Conservation (phyloP, 2,329 filamentous ascomycete genomes). For the Xenoacremonium recifei region DNA sequence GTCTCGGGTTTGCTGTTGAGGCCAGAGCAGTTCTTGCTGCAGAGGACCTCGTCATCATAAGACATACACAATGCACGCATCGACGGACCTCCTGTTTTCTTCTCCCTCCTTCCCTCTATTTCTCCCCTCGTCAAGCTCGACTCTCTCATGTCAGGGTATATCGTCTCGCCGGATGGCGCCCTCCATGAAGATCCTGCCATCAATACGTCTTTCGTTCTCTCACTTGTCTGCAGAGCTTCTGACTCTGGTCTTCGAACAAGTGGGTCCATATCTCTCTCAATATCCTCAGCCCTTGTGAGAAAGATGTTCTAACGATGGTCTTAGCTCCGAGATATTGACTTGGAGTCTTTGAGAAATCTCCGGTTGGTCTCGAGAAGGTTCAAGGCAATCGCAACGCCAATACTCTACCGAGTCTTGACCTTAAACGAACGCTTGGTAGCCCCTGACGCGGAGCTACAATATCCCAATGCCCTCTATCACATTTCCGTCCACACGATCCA, state of each 20-base stretch:
- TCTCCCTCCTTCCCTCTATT: conserved; percentile 17
- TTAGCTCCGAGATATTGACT: conserved; percentile 41
- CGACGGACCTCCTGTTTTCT: conserved; percentile 19
- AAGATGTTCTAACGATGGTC: too few relatives aligned
- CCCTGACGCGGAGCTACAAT: conserved; percentile 29
- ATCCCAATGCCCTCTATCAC: conserved; percentile 32
- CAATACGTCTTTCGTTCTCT: conserved; percentile 17
- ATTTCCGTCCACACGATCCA: conserved; percentile 40
- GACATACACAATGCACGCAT: conserved; percentile 18
- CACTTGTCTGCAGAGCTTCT: conserved; percentile 43
- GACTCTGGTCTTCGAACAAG: conserved; percentile 41
- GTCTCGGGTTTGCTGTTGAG: too few relatives aligned
- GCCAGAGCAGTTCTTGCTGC: too few relatives aligned
- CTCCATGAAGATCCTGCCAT: conserved; percentile 5
- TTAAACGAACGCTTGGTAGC: conserved; percentile 38
- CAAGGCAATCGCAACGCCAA: conserved; percentile 41
- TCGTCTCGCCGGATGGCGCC: conserved; percentile 22
- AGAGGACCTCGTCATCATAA: too few relatives aligned
- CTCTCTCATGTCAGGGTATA: conserved; percentile 5
- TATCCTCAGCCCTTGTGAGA: too few relatives aligned
- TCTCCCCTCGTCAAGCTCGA: conserved; percentile 12
- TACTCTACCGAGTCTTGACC: conserved; percentile 38
- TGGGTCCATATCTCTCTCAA: too few relatives aligned
- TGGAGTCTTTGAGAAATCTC: conserved; percentile 29
- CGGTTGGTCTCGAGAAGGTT: conserved; percentile 40